These are phyloP conservation scores for Leishmania arabica DNA, from an alignment of 208 protist genomes.

Conservation along the genomic window DNA sequence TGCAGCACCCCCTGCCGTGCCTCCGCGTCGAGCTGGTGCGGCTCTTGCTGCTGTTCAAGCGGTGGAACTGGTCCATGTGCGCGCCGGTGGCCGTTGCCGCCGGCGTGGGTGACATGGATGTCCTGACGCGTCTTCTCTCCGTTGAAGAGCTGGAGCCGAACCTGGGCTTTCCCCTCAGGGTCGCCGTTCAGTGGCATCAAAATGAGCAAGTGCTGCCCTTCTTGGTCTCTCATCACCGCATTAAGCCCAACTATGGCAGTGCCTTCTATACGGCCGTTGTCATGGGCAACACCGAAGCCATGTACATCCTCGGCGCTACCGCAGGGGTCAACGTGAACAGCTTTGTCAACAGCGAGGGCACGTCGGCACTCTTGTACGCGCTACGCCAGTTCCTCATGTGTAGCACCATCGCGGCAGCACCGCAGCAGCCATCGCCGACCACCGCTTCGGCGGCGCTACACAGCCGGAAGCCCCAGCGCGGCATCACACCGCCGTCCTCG, in stretches of 20 bases:
- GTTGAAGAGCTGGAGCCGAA: slow-evolving; percentile 44
- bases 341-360: slow-evolving; percentile 38
- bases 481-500: slow-evolving; percentile 5
- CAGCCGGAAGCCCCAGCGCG: neutral
- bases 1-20: slow-evolving; percentile 35
- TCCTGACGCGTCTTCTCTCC: slow-evolving; percentile 30
- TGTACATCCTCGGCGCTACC: slow-evolving; percentile 25
- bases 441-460: neutral
- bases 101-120: slow-evolving; percentile 33
- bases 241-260: slow-evolving; percentile 43
- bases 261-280: slow-evolving; percentile 40
- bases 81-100: slow-evolving; percentile 47
- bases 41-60: slow-evolving; percentile 26
- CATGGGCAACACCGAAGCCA: slow-evolving; percentile 23
- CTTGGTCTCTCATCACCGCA: slow-evolving; percentile 28
- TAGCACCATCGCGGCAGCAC: neutral
- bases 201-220: slow-evolving; percentile 24
- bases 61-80: slow-evolving; percentile 40
- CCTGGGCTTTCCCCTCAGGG: slow-evolving; percentile 41
- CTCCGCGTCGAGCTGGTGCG: slow-evolving; percentile 34
- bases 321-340: slow-evolving; percentile 36
- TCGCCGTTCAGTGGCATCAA: slow-evolving; percentile 37
- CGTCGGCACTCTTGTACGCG: slow-evolving; percentile 37
- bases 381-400: slow-evolving; percentile 31
- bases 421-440: neutral